Conservation (phyloP, 2,329 filamentous ascomycete species). For the Colletotrichum costaricense region DNA sequence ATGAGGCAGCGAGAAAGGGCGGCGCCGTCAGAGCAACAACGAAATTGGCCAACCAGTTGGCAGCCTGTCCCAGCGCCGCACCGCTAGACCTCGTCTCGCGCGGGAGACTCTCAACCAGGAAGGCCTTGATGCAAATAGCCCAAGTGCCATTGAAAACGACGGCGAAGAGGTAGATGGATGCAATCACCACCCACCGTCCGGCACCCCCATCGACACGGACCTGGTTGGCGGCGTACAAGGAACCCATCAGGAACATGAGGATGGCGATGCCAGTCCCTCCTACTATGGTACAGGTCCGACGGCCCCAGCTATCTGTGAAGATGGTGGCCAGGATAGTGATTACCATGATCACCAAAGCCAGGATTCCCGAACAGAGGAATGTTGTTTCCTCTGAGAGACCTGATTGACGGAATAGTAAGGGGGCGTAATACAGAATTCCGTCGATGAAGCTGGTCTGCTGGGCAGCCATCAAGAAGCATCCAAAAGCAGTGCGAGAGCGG, state of each 20-base stretch:
- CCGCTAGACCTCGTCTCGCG: conserved; percentile 64
- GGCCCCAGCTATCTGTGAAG: conserved; percentile 66
- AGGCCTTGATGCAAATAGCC: conserved; percentile 62
- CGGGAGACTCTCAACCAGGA: conserved; percentile 66
- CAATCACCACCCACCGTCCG: conserved; percentile 62
- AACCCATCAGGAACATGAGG: conserved; percentile 64
- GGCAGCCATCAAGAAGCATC: conserved; percentile 63
- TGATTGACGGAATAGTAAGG: conserved; percentile 68
- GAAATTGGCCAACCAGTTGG: conserved; percentile 62
- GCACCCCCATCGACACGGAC: conserved; percentile 49
- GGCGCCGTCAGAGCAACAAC: conserved; percentile 57
- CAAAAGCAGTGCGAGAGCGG: conserved; percentile 60
- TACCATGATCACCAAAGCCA: conserved; percentile 65
- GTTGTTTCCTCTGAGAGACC: conserved; percentile 65
- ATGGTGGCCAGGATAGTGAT: conserved; percentile 66
- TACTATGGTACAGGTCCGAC: conserved; percentile 62
- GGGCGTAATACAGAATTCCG: conserved; percentile 71
- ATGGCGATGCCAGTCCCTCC: conserved; percentile 62
- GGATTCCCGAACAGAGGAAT: conserved; percentile 69
- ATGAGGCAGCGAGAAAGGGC: conserved; percentile 49
- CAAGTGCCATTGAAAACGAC: conserved; percentile 59
- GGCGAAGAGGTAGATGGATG: conserved; percentile 61
- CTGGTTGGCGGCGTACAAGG: conserved; percentile 57
- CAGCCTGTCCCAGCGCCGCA: conserved; percentile 62
- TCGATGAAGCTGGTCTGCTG: conserved; percentile 72